Conservation (phyloP, 2,329 filamentous ascomycete species). For the Venturia effusa region DNA sequence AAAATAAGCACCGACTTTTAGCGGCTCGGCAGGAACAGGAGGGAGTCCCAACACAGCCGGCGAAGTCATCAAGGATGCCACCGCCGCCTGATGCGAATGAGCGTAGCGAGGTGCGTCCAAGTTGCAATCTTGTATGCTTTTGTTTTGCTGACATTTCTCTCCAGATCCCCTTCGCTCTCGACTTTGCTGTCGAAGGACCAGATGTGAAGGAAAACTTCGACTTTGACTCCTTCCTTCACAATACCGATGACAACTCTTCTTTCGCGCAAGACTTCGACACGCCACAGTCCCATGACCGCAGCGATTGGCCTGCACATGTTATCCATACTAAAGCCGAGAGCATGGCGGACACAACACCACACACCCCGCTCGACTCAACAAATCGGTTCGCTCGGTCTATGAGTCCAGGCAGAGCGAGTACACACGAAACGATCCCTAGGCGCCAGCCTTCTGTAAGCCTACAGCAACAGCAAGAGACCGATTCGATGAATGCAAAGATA, state of each 20-base stretch:
- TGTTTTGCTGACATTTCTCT: too few relatives aligned
- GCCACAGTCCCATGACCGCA: background rate
- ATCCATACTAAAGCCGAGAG: background rate
- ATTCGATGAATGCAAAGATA: too few relatives aligned
- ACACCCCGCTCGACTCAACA: background rate
- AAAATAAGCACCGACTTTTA: constrained; percentile 76
- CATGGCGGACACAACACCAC: background rate
- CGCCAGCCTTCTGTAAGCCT: too few relatives aligned
- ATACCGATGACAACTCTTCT: constrained; percentile 30
- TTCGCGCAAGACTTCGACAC: background rate
- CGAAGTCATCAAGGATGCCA: constrained; percentile 48
- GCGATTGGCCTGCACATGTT: background rate
- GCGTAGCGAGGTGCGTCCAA: constrained; percentile 32
- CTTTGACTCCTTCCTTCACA: constrained; percentile 56
- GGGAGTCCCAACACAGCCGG: too few relatives aligned
- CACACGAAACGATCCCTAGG: too few relatives aligned
- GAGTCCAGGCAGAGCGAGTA: background rate
- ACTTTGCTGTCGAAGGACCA: constrained; percentile 40
- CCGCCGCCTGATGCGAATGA: constrained; percentile 34
- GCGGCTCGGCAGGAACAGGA: constrained; percentile 77
- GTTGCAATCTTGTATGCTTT: too few relatives aligned
- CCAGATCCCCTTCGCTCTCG: constrained; percentile 32
- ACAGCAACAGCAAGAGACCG: too few relatives aligned
- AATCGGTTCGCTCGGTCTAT: background rate
- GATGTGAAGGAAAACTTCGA: constrained; percentile 59